Percentiles rank a stretch among this genome's conserved stretches.
phyloP scores from a whole-genome alignment of 1,139 yeast species.

The Geotrichum aggregatum region DNA sequence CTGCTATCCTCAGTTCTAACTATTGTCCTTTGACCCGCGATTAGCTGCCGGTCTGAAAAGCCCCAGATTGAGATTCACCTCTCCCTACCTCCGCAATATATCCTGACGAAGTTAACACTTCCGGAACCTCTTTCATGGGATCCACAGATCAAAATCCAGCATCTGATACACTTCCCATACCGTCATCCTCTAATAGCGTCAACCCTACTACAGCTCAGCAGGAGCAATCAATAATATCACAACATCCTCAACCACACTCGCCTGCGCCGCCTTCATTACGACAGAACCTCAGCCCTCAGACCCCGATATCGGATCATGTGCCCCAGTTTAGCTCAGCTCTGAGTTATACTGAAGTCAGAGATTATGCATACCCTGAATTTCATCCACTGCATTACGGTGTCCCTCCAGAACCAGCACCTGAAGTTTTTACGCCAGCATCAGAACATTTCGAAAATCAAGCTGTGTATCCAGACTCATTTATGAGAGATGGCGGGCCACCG shows the following conservation, averaged over 20 bases:
- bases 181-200: neutral
- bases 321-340: constrained; percentile 37
- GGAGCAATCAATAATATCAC: neutral
- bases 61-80: neutral
- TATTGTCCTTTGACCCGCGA: no score
- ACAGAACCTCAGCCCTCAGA: no score
- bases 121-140: constrained; percentile 7
- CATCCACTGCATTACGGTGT: constrained; percentile 66
- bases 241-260: constrained; percentile 7
- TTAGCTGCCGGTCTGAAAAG: neutral
- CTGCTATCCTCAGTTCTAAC: no score
- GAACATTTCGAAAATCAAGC: neutral
- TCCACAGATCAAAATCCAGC: neutral
- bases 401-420: constrained; percentile 23
- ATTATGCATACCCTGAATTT: constrained; percentile 67
- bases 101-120: neutral
- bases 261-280: no score
- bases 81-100: no score
- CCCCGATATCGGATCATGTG: constrained; percentile 12
- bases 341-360: constrained; percentile 52
- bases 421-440: neutral
- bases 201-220: neutral
- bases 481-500: constrained; percentile 35
- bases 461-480: constrained; percentile 12
- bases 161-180: neutral